These are phyloP conservation scores for Candida sonorensis DNA, from an alignment of 805 yeast species.

Conservation along the genomic window DNA sequence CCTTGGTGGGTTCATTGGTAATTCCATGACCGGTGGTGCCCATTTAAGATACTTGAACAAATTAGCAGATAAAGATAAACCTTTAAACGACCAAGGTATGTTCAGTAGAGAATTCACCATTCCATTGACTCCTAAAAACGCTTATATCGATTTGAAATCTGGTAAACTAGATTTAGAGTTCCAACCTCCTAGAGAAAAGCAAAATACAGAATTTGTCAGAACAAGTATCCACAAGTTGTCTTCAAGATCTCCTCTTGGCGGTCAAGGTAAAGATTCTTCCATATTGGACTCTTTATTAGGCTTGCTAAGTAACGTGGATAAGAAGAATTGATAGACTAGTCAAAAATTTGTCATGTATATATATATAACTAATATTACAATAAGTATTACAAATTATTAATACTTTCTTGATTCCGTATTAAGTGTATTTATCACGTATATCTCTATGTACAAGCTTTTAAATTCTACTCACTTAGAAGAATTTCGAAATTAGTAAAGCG, in stretches of 20 bases:
- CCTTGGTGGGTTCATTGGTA: slow-evolving; percentile 42
- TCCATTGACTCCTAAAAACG: slow-evolving; percentile 22
- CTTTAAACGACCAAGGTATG: slow-evolving; percentile 17
- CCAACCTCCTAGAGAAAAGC: slow-evolving; percentile 16
- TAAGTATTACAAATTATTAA: too few relatives aligned
- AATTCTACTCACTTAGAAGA: slow-evolving; percentile 2
- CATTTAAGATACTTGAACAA: slow-evolving; percentile 19
- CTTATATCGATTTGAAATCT: slow-evolving; percentile 17
- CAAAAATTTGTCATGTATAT: too few relatives aligned
- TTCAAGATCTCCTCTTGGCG: slow-evolving; percentile 17
- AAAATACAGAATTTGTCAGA: slow-evolving; percentile 4
- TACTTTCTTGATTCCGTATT: too few relatives aligned
- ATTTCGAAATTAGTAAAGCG: slow-evolving; percentile 48
- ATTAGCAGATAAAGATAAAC: slow-evolving; percentile 12
- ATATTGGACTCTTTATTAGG: slow-evolving; percentile 19
- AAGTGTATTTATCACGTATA: too few relatives aligned
- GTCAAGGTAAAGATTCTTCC: slow-evolving; percentile 14
- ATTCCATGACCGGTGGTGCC: slow-evolving; percentile 16
- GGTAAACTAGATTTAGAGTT: slow-evolving; percentile 17
- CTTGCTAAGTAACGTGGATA: slow-evolving; percentile 14
- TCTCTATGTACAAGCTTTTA: neutral
- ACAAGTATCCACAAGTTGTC: slow-evolving; percentile 11
- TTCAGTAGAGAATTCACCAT: slow-evolving; percentile 24
- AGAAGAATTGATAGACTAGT: too few relatives aligned
- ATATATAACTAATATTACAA: neutral